Evolutionary conservation across 495 filamentous ascomycete species (phyloP).

Genomic region (Pyronema domesticum): DNA sequence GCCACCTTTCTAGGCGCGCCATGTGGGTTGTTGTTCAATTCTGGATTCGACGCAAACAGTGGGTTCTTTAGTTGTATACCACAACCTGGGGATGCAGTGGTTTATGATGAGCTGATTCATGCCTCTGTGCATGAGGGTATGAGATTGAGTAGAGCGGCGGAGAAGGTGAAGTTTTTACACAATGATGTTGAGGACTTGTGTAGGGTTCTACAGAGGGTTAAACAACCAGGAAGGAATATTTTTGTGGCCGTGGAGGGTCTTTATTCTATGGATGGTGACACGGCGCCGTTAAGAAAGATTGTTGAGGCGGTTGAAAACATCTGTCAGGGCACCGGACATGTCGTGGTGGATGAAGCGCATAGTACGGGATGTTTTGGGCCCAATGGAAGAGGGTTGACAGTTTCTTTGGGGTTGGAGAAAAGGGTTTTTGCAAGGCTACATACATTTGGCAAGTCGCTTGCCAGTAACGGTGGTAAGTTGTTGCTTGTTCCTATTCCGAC

Average conservation of each 20-base stretch:
- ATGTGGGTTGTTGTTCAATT: conserved; percentile 54
- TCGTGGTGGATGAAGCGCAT: conserved; percentile 64
- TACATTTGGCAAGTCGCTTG: conserved; percentile 63
- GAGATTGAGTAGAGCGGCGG: conserved; percentile 40
- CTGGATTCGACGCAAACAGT: conserved; percentile 60
- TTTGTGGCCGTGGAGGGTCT: conserved; percentile 56
- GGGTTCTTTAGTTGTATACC: conserved; percentile 51
- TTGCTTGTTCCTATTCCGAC: not conserved
- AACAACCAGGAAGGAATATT: conserved; percentile 30
- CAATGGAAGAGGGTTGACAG: conserved; percentile 47
- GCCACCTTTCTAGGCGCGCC: conserved; percentile 48
- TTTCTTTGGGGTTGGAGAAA: conserved; percentile 45
- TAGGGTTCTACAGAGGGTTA: conserved; percentile 19
- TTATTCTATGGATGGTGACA: conserved; percentile 78
- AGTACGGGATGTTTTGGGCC: conserved; percentile 49
- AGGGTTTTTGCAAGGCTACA: conserved; percentile 50
- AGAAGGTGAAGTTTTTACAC: conserved; percentile 39
- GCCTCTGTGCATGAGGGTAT: conserved; percentile 67
- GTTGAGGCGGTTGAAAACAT: conserved; percentile 37
- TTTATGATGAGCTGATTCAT: conserved; percentile 61
- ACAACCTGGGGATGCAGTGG: conserved; percentile 47
- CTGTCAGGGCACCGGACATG: conserved; percentile 42
- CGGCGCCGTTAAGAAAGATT: conserved; percentile 44
- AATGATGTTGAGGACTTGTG: conserved; percentile 37
- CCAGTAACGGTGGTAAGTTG: conserved; percentile 48